A percentile compares a stretch with the other conserved stretches of the same genome.
Conservation (phyloP, 805 yeast species). For the Jamesozyma gamospora region DNA sequence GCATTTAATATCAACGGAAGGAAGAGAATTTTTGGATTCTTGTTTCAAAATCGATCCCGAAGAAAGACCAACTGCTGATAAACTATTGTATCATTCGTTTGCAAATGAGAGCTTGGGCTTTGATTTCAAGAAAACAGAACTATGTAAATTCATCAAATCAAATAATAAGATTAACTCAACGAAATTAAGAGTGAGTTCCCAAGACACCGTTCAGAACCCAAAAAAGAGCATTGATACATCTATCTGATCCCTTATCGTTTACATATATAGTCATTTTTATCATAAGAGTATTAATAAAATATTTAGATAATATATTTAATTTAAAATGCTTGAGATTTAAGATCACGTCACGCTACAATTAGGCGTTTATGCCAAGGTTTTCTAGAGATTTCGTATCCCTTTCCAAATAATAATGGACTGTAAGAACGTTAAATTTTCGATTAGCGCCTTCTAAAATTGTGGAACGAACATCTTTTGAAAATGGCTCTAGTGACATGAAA, state of each 20-base stretch:
- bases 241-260: too few relatives aligned
- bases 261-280: too few relatives aligned
- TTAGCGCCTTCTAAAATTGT: slow-evolving; percentile 18
- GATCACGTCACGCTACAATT: too few relatives aligned
- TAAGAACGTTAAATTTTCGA: slow-evolving; percentile 16
- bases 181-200: slow-evolving; percentile 20
- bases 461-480: slow-evolving; percentile 15
- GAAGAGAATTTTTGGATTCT: slow-evolving; percentile 57
- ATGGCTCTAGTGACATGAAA: slow-evolving; percentile 13
- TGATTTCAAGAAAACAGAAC: slow-evolving; percentile 42
- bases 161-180: slow-evolving; percentile 31
- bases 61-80: slow-evolving; percentile 78
- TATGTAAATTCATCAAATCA: slow-evolving; percentile 43
- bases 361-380: too few relatives aligned
- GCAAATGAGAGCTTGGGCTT: slow-evolving; percentile 35
- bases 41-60: slow-evolving; percentile 77
- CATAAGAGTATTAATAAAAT: too few relatives aligned
- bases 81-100: slow-evolving; percentile 47
- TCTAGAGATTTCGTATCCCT: too few relatives aligned
- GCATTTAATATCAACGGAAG: slow-evolving; percentile 51
- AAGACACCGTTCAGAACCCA: slow-evolving; percentile 8
- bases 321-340: too few relatives aligned
- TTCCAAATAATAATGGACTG: slow-evolving; percentile 12
- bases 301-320: too few relatives aligned
- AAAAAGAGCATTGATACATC: neutral